Evolutionary conservation across 768 basidiomycete species (phyloP).

Genomic region (Boletus insuetus): DNA sequence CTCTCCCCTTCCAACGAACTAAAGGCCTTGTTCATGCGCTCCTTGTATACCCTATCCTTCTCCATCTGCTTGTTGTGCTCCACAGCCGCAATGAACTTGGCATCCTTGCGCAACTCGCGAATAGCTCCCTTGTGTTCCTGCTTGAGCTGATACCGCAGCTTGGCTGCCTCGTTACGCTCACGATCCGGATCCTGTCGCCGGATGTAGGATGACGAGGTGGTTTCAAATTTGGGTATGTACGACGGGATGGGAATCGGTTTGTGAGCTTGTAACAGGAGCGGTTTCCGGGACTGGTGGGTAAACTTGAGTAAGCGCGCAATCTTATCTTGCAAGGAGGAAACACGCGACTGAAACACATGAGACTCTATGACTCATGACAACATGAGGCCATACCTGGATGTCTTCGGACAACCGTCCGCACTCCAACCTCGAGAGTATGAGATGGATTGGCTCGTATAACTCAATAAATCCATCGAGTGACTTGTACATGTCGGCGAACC

Average conservation of each 20-base stretch:
- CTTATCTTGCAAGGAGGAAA: slow-evolving; percentile 46
- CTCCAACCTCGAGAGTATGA: slow-evolving; percentile 55
- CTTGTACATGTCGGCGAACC: slow-evolving; percentile 75
- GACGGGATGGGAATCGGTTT: slow-evolving; percentile 95
- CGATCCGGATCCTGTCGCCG: slow-evolving; percentile 88
- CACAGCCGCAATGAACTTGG: slow-evolving; percentile 86
- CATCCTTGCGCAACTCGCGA: slow-evolving; percentile 92
- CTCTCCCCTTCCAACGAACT: slow-evolving; percentile 80
- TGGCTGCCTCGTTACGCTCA: slow-evolving; percentile 82
- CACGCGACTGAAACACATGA: slow-evolving; percentile 41
- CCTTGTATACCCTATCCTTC: slow-evolving; percentile 80
- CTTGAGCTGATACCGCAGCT: slow-evolving; percentile 86
- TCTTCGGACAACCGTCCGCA: slow-evolving; percentile 42
- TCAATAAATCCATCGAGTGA: slow-evolving; percentile 82
- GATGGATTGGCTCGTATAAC: slow-evolving; percentile 66
- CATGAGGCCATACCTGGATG: slow-evolving; percentile 49
- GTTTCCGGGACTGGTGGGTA: slow-evolving; percentile 65
- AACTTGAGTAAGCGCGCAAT: slow-evolving; percentile 70
- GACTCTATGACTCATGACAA: slow-evolving; percentile 7
- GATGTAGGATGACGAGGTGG: slow-evolving; percentile 66
- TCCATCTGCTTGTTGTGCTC: slow-evolving; percentile 80
- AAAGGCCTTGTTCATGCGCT: slow-evolving; percentile 80
- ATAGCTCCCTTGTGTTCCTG: slow-evolving; percentile 97
- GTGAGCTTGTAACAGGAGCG: slow-evolving; percentile 85
- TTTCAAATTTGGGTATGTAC: slow-evolving; percentile 92